Evolutionary conservation across 192 early-diverging fungal species (phyloP).

Genomic region (Anaeromyces robustus): DNA sequence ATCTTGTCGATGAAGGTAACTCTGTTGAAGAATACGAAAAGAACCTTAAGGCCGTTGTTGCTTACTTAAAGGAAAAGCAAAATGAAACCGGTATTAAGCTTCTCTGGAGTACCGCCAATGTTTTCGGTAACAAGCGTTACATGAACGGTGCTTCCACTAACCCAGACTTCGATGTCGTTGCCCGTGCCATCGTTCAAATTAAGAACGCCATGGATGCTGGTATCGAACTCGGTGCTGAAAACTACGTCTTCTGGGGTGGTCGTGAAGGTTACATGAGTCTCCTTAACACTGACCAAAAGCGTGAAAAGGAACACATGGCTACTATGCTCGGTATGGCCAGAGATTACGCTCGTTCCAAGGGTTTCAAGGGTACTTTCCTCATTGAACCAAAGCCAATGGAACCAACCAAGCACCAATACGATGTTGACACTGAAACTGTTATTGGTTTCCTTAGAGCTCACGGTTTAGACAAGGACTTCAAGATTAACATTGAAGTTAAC

Average conservation of each 20-base stretch:
- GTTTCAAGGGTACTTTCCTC: conserved; percentile 9
- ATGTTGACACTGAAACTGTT: conserved; percentile 18
- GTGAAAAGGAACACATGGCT: conserved; percentile 16
- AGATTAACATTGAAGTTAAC: conserved; percentile 20
- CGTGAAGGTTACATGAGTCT: conserved; percentile 17
- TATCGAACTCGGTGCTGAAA: conserved; percentile 12
- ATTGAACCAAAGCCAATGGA: conserved; percentile 20
- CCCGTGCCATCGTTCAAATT: conserved; percentile 12
- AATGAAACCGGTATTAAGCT: conserved; percentile 17
- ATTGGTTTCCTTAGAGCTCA: conserved; percentile 15
- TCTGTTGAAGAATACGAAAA: conserved; percentile 10
- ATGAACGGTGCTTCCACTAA: conserved; percentile 14
- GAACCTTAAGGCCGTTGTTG: conserved; percentile 13
- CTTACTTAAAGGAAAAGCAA: conserved; percentile 14
- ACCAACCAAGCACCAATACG: conserved; percentile 20
- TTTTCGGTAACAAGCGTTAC: conserved; percentile 11
- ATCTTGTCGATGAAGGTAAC: conserved; percentile 10
- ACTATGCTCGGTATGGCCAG: conserved; percentile 17
- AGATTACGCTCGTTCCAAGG: conserved; percentile 12
- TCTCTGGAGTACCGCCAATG: conserved; percentile 13
- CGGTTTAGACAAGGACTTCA: conserved; percentile 14
- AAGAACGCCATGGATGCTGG: conserved; percentile 15
- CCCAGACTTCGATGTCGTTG: conserved; percentile 11
- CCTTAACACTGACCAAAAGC: conserved; percentile 12
- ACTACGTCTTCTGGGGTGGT: conserved; percentile 19